Conservation (phyloP, 495 filamentous ascomycete species). For the Penicillium chermesinum region DNA sequence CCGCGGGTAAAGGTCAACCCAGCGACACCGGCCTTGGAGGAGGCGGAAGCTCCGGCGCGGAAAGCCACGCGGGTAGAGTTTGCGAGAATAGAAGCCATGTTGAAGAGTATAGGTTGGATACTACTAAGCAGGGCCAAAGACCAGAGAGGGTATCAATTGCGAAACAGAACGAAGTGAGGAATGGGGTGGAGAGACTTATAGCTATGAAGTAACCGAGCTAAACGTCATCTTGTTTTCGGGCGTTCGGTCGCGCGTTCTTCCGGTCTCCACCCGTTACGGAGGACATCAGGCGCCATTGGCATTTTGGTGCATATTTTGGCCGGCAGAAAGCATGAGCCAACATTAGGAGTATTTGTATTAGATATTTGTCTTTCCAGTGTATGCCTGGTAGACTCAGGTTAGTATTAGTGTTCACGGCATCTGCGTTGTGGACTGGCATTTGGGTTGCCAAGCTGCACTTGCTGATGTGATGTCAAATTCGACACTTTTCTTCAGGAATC, state of each 20-base stretch:
- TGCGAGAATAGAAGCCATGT: constrained; percentile 55
- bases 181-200: constrained; percentile 6
- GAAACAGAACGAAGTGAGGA: constrained; percentile 2
- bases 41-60: constrained; percentile 47
- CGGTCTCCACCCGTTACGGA: constrained; percentile 7
- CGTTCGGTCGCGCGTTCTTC: constrained; percentile 12
- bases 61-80: constrained; percentile 50
- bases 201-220: constrained; percentile 30
- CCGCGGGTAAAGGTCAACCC: constrained; percentile 71
- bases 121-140: constrained; percentile 1
- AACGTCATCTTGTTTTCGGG: constrained; percentile 31
- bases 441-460: too few relatives aligned
- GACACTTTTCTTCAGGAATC: too few relatives aligned
- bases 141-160: constrained; percentile 4
- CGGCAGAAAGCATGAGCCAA: too few relatives aligned
- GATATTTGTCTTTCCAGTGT: too few relatives aligned
- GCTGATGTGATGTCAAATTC: too few relatives aligned
- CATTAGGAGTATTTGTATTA: too few relatives aligned
- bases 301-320: too few relatives aligned
- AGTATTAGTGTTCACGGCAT: too few relatives aligned
- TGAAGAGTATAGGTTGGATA: constrained; percentile 14
- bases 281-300: too few relatives aligned
- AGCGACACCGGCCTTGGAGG: constrained; percentile 51
- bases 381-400: too few relatives aligned
- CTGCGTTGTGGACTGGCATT: too few relatives aligned